phyloP scores from a whole-genome alignment of 83 land plant species.

The Picea abies region DNA sequence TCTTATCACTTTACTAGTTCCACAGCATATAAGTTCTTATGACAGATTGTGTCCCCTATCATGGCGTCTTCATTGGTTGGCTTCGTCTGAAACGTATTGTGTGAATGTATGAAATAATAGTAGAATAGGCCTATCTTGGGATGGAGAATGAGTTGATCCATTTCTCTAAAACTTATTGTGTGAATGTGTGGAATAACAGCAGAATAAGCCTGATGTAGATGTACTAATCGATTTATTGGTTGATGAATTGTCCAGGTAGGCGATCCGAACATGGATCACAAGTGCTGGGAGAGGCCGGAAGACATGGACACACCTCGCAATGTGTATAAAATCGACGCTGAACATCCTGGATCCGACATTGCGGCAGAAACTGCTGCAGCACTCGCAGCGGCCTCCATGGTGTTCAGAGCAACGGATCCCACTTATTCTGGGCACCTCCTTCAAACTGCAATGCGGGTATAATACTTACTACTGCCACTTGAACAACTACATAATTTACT shows the following conservation, averaged over 20 bases:
- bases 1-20: too few species aligned
- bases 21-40: too few species aligned
- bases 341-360: constrained; percentile 77
- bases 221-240: not conserved
- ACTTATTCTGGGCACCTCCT: constrained; percentile 61
- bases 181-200: too few species aligned
- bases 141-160: too few species aligned
- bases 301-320: constrained; percentile 85
- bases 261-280: constrained; percentile 67
- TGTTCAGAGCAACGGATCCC: constrained; percentile 53
- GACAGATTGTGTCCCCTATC: too few species aligned
- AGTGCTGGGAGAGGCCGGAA: constrained; percentile 87
- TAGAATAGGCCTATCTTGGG: too few species aligned
- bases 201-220: too few species aligned
- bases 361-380: constrained; percentile 91
- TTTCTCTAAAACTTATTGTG: too few species aligned
- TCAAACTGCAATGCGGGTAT: constrained; percentile 49
- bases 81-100: too few species aligned
- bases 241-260: constrained; percentile 52
- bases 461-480: not conserved
- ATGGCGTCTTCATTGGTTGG: too few species aligned
- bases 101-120: too few species aligned
- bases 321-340: constrained; percentile 58
- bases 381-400: constrained; percentile 82
- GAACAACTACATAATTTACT: not conserved